A percentile compares a stretch with the other conserved stretches of the same genome.
Conservation (phyloP, 768 basidiomycete genomes). For the Candolleomyces aberdarensis region DNA sequence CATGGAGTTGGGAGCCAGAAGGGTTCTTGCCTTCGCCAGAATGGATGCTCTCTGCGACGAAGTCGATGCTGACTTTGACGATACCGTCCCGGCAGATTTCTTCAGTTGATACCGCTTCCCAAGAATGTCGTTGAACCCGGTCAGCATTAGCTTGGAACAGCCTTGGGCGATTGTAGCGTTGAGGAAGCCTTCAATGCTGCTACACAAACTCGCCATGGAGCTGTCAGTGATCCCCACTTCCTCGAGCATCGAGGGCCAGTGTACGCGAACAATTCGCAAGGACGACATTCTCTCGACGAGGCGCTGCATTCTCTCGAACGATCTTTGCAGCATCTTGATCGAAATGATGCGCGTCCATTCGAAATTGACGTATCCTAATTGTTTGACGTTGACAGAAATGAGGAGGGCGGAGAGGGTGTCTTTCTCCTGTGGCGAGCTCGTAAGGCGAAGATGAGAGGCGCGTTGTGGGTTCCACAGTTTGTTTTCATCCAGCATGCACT, state of each 20-base stretch:
- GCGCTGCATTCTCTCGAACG: neutral
- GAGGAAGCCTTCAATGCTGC: neutral
- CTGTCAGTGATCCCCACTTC: neutral
- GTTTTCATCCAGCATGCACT: neutral
- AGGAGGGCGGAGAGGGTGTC: neutral
- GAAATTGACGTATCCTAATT: neutral
- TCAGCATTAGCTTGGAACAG: neutral
- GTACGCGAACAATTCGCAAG: neutral
- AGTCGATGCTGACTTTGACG: neutral
- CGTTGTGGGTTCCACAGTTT: neutral
- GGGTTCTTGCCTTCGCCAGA: neutral
- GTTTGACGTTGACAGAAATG: neutral
- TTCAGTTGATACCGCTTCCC: neutral
- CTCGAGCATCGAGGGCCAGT: neutral
- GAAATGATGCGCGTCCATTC: neutral
- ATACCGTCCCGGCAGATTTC: neutral
- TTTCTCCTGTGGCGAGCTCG: neutral
- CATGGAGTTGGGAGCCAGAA: neutral
- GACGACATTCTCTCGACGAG: neutral
- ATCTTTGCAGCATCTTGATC: neutral
- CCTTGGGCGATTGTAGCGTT: neutral
- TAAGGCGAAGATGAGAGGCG: neutral
- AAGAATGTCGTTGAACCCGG: neutral
- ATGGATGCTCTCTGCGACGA: neutral
- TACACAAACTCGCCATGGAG: neutral